A percentile compares a stretch with the other conserved stretches of the same genome.
Conservation (phyloP, 2,329 filamentous ascomycete genomes). For the Fonsecaea multimorphosa region DNA sequence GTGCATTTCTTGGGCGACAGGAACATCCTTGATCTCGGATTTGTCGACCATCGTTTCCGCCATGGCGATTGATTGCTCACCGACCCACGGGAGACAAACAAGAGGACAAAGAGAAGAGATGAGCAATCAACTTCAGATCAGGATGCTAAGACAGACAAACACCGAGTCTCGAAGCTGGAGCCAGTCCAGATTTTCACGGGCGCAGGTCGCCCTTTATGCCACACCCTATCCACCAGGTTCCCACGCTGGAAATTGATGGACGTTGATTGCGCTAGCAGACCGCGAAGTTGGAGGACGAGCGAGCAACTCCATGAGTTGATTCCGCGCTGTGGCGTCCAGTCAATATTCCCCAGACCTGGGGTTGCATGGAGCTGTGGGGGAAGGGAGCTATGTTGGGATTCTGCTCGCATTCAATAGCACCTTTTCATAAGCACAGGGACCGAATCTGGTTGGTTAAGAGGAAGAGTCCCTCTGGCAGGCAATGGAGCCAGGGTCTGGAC, state of each 20-base stretch:
- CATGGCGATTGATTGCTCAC: constrained; percentile 13
- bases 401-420: not conserved
- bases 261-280: not conserved
- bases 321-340: constrained; percentile 23
- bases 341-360: constrained; percentile 17
- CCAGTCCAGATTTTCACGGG: not conserved
- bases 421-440: constrained; percentile 3
- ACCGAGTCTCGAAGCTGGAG: not conserved
- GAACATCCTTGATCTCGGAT: constrained; percentile 34
- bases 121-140: not conserved
- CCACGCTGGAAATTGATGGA: not conserved
- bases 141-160: not conserved
- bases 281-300: not conserved
- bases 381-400: not conserved
- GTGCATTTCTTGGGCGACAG: constrained; percentile 20
- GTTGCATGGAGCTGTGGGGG: constrained; percentile 5
- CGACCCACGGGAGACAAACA: not conserved
- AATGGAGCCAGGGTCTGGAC: not conserved
- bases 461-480: not conserved
- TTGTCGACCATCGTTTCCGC: constrained; percentile 21
- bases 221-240: not conserved
- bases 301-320: constrained; percentile 5
- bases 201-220: constrained; percentile 2
- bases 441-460: not conserved
- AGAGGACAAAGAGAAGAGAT: not conserved